Base-by-base conservation (phyloP, 148 eudicot genomes). In the Fagopyrum esculentum region DNA sequence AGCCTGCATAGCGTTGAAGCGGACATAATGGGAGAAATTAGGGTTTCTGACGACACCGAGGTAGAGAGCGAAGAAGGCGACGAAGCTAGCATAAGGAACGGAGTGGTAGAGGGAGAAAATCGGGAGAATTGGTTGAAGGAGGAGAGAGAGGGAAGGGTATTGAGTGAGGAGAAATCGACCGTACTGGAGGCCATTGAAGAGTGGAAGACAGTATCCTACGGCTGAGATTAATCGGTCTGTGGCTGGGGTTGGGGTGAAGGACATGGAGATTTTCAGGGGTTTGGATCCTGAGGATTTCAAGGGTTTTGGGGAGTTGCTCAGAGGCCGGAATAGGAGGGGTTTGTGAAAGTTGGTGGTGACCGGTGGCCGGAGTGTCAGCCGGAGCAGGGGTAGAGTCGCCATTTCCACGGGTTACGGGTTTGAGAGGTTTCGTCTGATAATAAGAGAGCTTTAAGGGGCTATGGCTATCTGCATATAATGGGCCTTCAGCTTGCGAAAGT, bases 1-100 rank as follows among this genome's bases (percentile, higher is more conserved):
- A 0, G 96, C 98, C 77, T 92, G 98, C 91, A 95, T 89, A 0
- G 93, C 86, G 17, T 91, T 91, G 63, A 91, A 93, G 76, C 98
- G 71, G 1, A 83, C 92, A 69, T 88, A 95, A 2, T 80, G 84
- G 74, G 88, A 82, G 45, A 95, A 56, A 7, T 54, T 77, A 0
- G 84, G 79, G 86, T 94, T 94, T 2, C 91, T 61, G 5, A 89
- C 98, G 9, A 93, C 81, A 4, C 88, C 95, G 3, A 93, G 73
- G 61, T 89, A 93, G 40, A 93, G 81, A 0, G 74, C 89, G 15
- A 91, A 85, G 79, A 93, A 93, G 74, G 91, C 81, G 46, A 87
- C 85, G 80, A 89, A 91, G 71, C 87, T 82, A 4, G 91, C 91
- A 57, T 81, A 93, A 0, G 98, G 98, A 10, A 89, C 16, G 1